phyloP scores from a whole-genome alignment of 2,329 filamentous ascomycete species.

The Fonsecaea erecta region DNA sequence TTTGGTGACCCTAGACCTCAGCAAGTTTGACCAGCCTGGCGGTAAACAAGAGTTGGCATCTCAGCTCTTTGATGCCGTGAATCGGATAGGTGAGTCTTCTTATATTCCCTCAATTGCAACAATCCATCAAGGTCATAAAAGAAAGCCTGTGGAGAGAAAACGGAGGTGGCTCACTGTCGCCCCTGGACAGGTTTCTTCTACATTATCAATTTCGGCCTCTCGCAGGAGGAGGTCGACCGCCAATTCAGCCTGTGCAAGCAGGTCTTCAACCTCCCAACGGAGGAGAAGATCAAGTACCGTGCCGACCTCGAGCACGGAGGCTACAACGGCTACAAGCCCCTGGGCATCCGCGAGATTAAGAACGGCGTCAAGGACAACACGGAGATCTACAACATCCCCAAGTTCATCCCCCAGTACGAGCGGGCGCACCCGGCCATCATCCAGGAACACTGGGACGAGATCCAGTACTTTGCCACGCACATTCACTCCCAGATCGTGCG shows the following conservation, averaged over 20 bases:
- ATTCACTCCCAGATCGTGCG: slow-evolving; percentile 62
- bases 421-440: slow-evolving; percentile 56
- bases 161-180: background rate
- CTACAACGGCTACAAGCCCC: slow-evolving; percentile 61
- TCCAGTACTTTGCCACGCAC: slow-evolving; percentile 59
- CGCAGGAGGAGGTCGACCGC: slow-evolving; percentile 60
- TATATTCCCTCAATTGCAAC: background rate
- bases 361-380: slow-evolving; percentile 55
- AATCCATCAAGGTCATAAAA: background rate
- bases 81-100: slow-evolving; percentile 44
- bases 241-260: slow-evolving; percentile 65
- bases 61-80: slow-evolving; percentile 59
- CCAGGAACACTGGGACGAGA: slow-evolving; percentile 56
- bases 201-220: slow-evolving; percentile 63
- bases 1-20: slow-evolving; percentile 48
- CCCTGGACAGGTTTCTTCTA: slow-evolving; percentile 62
- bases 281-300: slow-evolving; percentile 64
- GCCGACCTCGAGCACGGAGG: slow-evolving; percentile 57
- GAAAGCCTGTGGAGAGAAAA: background rate
- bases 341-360: slow-evolving; percentile 45
- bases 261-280: slow-evolving; percentile 60
- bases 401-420: slow-evolving; percentile 55
- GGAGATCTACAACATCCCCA: slow-evolving; percentile 66
- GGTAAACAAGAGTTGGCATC: slow-evolving; percentile 59
- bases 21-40: slow-evolving; percentile 57